phyloP scores from a whole-genome alignment of 495 filamentous ascomycete genomes.

The Platismatia glauca region DNA sequence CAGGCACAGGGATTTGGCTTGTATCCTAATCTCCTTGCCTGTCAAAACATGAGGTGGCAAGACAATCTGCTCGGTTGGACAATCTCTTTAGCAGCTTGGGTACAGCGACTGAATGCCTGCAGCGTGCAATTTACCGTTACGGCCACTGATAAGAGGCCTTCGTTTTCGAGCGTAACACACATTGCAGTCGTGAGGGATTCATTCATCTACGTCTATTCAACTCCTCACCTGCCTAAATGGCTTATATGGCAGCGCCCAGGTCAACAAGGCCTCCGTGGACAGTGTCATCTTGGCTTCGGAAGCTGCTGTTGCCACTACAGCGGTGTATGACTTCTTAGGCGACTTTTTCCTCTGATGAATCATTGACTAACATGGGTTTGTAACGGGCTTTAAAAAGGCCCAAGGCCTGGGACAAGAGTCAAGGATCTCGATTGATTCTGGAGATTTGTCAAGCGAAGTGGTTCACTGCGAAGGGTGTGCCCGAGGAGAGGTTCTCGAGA shows the following conservation, averaged over 20 bases:
- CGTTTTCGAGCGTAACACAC: neutral
- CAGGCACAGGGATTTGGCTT: constrained; percentile 5
- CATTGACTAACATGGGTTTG: neutral
- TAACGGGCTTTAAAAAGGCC: neutral
- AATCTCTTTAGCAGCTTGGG: neutral
- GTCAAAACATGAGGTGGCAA: neutral
- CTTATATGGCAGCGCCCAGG: neutral
- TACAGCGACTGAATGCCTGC: neutral
- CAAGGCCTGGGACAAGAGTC: neutral
- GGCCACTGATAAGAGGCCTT: neutral
- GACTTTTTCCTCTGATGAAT: neutral
- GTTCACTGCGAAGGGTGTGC: neutral
- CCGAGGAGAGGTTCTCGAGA: neutral
- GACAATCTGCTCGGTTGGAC: neutral
- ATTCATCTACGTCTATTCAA: neutral
- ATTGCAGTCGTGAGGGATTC: neutral
- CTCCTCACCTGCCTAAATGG: neutral
- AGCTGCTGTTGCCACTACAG: neutral
- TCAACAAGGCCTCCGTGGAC: neutral
- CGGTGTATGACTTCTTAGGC: neutral
- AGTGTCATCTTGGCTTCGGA: neutral
- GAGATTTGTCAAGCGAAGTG: neutral
- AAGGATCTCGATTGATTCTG: neutral
- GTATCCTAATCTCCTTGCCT: neutral
- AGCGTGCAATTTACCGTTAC: neutral